Base-by-base conservation (phyloP, 768 basidiomycete genomes). In the Cystofilobasidium bisporidii region DNA sequence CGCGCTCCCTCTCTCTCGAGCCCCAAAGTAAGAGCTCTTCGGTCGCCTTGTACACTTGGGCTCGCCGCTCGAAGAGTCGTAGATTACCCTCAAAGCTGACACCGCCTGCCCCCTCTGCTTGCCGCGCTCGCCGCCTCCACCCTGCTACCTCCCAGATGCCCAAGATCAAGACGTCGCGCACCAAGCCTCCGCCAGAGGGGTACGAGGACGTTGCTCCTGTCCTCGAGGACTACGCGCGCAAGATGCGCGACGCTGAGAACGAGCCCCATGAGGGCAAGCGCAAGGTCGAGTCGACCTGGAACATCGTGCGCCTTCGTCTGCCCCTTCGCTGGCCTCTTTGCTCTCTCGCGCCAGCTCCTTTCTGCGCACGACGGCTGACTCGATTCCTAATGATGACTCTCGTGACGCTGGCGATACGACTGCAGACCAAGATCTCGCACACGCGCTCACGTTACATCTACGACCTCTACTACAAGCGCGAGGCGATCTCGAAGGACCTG, bases 171-270 rank as follows among this genome's bases (percentile, higher is more conserved):
- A 97, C 93, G 53, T 85, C 85, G 50, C 85, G 93, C 73, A 97
- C 94, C 3, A 97, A 92, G 82, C 83, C 84, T 62, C 91, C 93
- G 48, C 94, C 94, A 65, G 92, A 94, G 77, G 94, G 94, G 17
- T 97, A 83, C 72, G 94, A 98, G 76, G 93, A 97, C 71, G 90
- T 97, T 56, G 91, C 63, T 3, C 61, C 61, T 88, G 87, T 97
- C 72, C 87, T 98, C 72, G 96, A 98, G 72, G 96, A 98, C 79
- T 99, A 98, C 77, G 89, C 90, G 53, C 90, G 91, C 81, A 98
- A 96, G 81, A 99, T 99, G 96, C 82, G 96, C 64, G 96, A 99
- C 78, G 96, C 79, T 43, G 96, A 99, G 82, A 96, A 93, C 75
- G 96, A 99, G 79, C 86, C 87, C 1, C 96, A 99, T 76, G 96